These are phyloP conservation scores for Coemansia sp. DNA, from an alignment of 192 early-diverging fungal species.

Conservation along the genomic window DNA sequence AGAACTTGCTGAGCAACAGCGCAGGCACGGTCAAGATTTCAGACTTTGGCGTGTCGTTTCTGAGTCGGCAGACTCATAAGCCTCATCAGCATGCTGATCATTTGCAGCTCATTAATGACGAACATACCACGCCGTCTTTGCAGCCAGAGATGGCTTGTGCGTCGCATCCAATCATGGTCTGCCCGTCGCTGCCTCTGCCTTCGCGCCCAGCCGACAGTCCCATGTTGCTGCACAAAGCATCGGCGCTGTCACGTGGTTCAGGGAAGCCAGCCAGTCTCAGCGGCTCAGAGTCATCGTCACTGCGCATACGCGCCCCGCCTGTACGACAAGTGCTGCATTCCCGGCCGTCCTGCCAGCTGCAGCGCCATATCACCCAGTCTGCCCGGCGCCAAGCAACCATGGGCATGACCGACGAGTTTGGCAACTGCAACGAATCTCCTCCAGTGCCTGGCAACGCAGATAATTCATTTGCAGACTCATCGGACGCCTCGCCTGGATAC, in stretches of 20 bases:
- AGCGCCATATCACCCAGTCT: slow-evolving; percentile 19
- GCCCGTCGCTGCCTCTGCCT: slow-evolving; percentile 42
- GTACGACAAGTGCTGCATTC: slow-evolving; percentile 13
- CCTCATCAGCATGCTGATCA: background rate
- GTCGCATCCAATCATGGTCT: background rate
- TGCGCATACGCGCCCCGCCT: slow-evolving; percentile 9
- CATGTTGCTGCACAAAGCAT: slow-evolving; percentile 33
- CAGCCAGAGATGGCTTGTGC: slow-evolving; percentile 6
- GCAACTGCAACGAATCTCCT: slow-evolving; percentile 14
- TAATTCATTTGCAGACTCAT: background rate
- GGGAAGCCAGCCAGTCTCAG: slow-evolving; percentile 10
- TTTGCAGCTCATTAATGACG: background rate
- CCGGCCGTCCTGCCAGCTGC: slow-evolving; percentile 3
- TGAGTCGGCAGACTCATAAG: slow-evolving; percentile 52
- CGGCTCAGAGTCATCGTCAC: slow-evolving; percentile 11
- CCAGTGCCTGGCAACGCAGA: background rate
- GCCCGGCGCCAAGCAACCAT: slow-evolving; percentile 30
- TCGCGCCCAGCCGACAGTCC: slow-evolving; percentile 9
- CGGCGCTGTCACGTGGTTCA: slow-evolving; percentile 28
- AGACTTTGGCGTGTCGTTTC: slow-evolving; percentile 97
- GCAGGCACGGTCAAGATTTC: slow-evolving; percentile 90
- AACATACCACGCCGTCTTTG: background rate
- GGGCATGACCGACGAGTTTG: slow-evolving; percentile 55
- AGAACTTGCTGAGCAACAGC: slow-evolving; percentile 81
- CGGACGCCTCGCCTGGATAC: slow-evolving; percentile 19